Percentiles rank a stretch among this genome's conserved stretches.
These are phyloP conservation scores for Podospora appendiculata DNA, from an alignment of 495 filamentous ascomycete species.

Conservation along the genomic window DNA sequence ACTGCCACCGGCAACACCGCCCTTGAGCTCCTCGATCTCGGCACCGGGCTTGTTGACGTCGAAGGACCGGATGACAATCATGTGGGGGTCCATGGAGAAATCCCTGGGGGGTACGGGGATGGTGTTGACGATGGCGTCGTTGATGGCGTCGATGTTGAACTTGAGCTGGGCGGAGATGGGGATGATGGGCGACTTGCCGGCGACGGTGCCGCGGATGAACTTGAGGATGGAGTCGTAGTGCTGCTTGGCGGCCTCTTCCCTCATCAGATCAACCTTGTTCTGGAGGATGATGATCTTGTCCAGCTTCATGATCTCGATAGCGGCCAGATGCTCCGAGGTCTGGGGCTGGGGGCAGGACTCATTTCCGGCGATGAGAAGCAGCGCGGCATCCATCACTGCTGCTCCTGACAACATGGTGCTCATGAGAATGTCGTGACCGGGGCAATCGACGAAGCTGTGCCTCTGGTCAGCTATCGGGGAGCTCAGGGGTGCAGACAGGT, in stretches of 20 bases:
- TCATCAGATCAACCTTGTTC: slow-evolving; percentile 98
- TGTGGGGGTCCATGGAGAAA: slow-evolving; percentile 83
- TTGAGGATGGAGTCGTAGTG: slow-evolving; percentile 95
- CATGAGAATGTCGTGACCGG: slow-evolving; percentile 99
- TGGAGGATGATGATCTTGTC: slow-evolving; percentile 98
- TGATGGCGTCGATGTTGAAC: slow-evolving; percentile 98
- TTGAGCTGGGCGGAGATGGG: slow-evolving; percentile 98
- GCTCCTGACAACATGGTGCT: slow-evolving; percentile 99
- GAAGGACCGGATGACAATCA: slow-evolving; percentile 98
- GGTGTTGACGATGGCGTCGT: slow-evolving; percentile 84
- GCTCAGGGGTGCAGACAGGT: not conserved
- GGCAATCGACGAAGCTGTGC: slow-evolving; percentile 88
- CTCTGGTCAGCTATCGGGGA: not conserved
- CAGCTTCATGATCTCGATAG: slow-evolving; percentile 98
- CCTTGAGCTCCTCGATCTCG: slow-evolving; percentile 98
- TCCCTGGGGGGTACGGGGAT: slow-evolving; percentile 88
- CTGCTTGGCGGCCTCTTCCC: slow-evolving; percentile 81
- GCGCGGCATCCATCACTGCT: slow-evolving; percentile 97
- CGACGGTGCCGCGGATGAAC: slow-evolving; percentile 95
- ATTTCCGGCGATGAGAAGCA: slow-evolving; percentile 95
- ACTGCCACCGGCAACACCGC: slow-evolving; percentile 94
- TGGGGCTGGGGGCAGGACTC: slow-evolving; percentile 99
- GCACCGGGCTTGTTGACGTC: slow-evolving; percentile 99
- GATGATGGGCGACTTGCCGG: slow-evolving; percentile 91
- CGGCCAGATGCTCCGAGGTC: slow-evolving; percentile 95